Conservation (phyloP, 805 yeast genomes). For the Dipodascus albidus region DNA sequence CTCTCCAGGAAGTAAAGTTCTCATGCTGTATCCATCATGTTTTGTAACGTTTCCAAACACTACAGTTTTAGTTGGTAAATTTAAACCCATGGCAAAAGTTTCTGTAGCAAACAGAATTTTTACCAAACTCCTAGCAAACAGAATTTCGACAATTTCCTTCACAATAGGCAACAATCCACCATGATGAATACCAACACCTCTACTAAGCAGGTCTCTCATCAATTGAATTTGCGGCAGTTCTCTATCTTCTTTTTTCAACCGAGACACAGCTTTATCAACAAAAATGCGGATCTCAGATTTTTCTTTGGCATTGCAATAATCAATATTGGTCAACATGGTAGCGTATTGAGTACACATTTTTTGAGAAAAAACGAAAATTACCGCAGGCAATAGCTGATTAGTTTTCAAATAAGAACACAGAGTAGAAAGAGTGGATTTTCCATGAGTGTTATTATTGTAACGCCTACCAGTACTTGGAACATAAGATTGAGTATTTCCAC, state of each 20-base stretch:
- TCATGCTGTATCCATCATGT: constrained; percentile 78
- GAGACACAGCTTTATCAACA: constrained; percentile 75
- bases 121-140: constrained; percentile 76
- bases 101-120: constrained; percentile 94
- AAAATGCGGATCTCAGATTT: constrained; percentile 89
- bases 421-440: constrained; percentile 65
- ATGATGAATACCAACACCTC: constrained; percentile 95
- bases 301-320: constrained; percentile 76
- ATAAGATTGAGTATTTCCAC: constrained; percentile 8
- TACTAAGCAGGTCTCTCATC: constrained; percentile 65
- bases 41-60: constrained; percentile 77
- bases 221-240: constrained; percentile 84
- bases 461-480: constrained; percentile 9
- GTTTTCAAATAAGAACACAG: constrained; percentile 60
- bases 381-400: constrained; percentile 76
- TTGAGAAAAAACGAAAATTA: constrained; percentile 85
- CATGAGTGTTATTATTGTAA: constrained; percentile 33
- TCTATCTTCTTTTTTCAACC: constrained; percentile 85
- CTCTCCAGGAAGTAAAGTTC: constrained; percentile 87
- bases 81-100: constrained; percentile 97
- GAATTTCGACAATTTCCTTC: constrained; percentile 83
- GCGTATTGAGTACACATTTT: constrained; percentile 92
- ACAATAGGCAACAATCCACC: constrained; percentile 91
- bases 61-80: constrained; percentile 92
- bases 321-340: constrained; percentile 56